Conservation (phyloP, 2,329 filamentous ascomycete species). For the Ophiobolus disseminans region DNA sequence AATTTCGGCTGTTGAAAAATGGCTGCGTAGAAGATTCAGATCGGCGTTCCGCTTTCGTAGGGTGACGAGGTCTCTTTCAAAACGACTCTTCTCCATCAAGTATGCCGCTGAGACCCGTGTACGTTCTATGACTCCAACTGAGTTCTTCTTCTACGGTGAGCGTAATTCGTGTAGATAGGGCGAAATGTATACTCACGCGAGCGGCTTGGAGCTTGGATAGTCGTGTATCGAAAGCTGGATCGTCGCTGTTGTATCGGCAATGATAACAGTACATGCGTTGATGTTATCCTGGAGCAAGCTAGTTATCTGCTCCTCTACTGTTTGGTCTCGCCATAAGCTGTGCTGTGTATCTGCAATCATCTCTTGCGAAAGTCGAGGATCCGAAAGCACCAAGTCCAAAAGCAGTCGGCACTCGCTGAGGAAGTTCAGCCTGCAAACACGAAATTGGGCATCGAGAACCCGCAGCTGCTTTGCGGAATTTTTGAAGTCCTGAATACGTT, state of each 20-base stretch:
- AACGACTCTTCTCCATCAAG: background rate
- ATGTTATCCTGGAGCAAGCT: background rate
- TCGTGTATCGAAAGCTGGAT: slow-evolving; percentile 1
- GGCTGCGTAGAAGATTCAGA: background rate
- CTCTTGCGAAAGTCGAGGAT: slow-evolving; percentile 1
- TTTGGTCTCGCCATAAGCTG: background rate
- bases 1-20: background rate
- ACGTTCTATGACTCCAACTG: background rate
- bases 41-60: background rate
- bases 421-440: slow-evolving; percentile 9
- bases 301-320: background rate
- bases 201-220: slow-evolving; percentile 1
- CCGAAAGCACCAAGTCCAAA: slow-evolving; percentile 2
- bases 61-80: background rate
- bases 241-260: background rate
- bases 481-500: slow-evolving; percentile 7
- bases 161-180: background rate
- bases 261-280: slow-evolving; percentile 2
- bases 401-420: slow-evolving; percentile 7
- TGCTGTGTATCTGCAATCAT: slow-evolving; percentile 6
- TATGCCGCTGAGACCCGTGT: background rate
- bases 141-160: background rate
- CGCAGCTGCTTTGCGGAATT: slow-evolving; percentile 3
- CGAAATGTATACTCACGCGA: background rate
- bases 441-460: slow-evolving; percentile 4